Percentiles rank a stretch among this genome's conserved stretches.
Conservation (phyloP, 441 rosid genomes). For the Viola pubescens region DNA sequence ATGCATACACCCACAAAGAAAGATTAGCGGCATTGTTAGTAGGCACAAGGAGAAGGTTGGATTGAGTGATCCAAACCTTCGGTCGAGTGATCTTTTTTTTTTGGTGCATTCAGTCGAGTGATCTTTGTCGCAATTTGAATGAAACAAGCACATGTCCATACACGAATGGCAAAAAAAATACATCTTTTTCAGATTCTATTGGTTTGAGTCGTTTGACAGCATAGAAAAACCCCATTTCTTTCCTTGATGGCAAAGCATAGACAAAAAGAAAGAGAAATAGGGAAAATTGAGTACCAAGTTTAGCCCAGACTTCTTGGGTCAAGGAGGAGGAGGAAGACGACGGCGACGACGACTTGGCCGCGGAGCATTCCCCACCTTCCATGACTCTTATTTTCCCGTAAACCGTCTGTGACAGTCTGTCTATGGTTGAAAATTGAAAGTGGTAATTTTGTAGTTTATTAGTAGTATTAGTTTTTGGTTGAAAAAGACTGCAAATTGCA, state of each 20-base stretch:
- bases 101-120: not conserved
- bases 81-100: not conserved
- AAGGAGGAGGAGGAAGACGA: conserved; percentile 11
- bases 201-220: not conserved
- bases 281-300: conserved; percentile 40
- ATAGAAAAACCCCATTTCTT: no score
- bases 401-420: no score
- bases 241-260: no score
- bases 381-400: not conserved
- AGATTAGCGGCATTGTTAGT: no score
- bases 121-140: not conserved
- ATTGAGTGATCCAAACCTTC: no score
- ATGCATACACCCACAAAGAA: no score
- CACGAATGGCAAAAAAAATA: not conserved
- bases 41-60: no score
- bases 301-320: conserved; percentile 49
- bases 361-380: conserved; percentile 51
- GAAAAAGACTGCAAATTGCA: no score
- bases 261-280: not conserved
- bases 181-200: not conserved
- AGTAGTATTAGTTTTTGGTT: no score
- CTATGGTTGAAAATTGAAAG: no score
- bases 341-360: conserved; percentile 13
- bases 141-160: not conserved
- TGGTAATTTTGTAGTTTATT: no score